Evolutionary conservation across 2,329 filamentous ascomycete genomes (phyloP).

Genomic region (Thielaviopsis musarum): DNA sequence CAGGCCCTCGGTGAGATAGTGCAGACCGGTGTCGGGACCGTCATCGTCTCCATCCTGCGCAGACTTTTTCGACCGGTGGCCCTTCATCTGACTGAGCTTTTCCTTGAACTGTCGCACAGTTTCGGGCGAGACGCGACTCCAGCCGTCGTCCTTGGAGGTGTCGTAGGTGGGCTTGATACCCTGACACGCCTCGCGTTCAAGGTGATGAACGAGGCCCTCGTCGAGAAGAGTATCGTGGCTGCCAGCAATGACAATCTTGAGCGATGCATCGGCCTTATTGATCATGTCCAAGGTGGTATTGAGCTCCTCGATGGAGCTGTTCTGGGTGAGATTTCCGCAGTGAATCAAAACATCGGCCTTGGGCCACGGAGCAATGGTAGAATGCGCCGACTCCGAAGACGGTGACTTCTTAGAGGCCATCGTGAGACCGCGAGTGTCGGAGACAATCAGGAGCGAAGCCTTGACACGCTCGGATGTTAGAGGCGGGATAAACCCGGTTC

Average conservation of each 20-base stretch:
- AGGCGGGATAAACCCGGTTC: not conserved
- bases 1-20: slow-evolving; percentile 27
- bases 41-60: slow-evolving; percentile 4
- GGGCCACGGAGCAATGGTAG: slow-evolving; percentile 2
- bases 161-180: slow-evolving; percentile 14
- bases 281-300: slow-evolving; percentile 22
- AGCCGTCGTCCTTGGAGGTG: slow-evolving; percentile 3
- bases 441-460: not conserved
- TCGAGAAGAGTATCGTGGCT: slow-evolving; percentile 34
- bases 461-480: not conserved
- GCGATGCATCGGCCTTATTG: slow-evolving; percentile 22
- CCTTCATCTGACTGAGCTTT: slow-evolving; percentile 15
- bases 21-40: slow-evolving; percentile 14
- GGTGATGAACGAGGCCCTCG: not conserved
- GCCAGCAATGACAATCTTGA: slow-evolving; percentile 33
- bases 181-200: not conserved
- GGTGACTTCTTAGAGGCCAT: not conserved
- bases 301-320: slow-evolving; percentile 26
- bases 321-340: slow-evolving; percentile 31
- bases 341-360: slow-evolving; percentile 29
- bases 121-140: not conserved
- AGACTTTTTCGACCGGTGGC: not conserved
- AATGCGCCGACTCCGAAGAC: not conserved
- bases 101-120: slow-evolving; percentile 18
- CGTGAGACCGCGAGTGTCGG: not conserved